Evolutionary conservation across 441 rosid species (phyloP), one percentile per base, ranked within the genome.

Genomic region (Pelargonium myrrhifolium): DNA sequence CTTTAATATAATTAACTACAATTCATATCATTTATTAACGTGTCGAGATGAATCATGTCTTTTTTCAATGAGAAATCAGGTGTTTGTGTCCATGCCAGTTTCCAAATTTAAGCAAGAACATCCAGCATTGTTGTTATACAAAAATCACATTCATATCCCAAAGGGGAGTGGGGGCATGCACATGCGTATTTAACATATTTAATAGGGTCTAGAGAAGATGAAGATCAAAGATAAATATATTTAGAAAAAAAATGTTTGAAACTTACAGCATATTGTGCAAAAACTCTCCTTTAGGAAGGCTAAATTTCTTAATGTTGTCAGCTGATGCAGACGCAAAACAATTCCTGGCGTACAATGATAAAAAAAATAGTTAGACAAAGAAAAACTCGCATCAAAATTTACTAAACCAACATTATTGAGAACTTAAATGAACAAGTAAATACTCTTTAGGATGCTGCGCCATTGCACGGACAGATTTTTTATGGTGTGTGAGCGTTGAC

Each of bases 401-500:
- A 45, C 22, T 11, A 60, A 2, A 53, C 28, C 51, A 20, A n/a
- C 9, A 21, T 21, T 17, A n/a, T 22, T 56, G 40, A 61, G 55
- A 67, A 72, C 67, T 4, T 35, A 62, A 20, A 67, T 67, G 62
- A 64, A 58, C 43, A 24, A 58, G 53, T 31, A 61, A 88, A 28
- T 82, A 94, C 98, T 94, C 98, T 69, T 84, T 85, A 11, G 98
- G 98, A 90, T 94, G 99, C 64, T 65, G 69, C 39, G 98, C 86
- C 96, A 94, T 84, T 71, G 99, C 98, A 77, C 98, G 85, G 49
- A 94, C 99, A 70, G 98, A 92, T 81, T 94, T 94, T 79, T 94
- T 92, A 78, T 94, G 99, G 76, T 94, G 97, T 53, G 99, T 94
- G 64, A 94, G 87, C 21, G 98, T 92, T 62, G 84, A 40, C 97